Evolutionary conservation across 2,329 filamentous ascomycete species (phyloP), one percentile per base, ranked within the genome.

Genomic region (Pseudopithomyces maydicus): DNA sequence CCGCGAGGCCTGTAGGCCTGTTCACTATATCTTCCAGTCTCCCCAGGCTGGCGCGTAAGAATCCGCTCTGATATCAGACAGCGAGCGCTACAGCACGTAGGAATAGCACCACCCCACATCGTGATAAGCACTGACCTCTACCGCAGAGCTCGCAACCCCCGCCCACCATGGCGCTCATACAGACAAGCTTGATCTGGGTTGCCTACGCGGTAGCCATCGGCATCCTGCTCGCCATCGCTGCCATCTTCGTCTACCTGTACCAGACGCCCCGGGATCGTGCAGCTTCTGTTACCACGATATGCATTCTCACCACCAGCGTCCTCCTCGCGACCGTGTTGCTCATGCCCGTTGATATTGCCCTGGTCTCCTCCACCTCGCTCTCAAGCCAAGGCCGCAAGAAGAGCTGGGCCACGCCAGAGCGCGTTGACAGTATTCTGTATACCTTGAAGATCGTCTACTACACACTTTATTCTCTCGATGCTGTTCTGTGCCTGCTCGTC

Each of bases 381-480:
- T 85, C 88, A 6, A 85, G 87, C 47, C 81, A 89, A 33, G 95
- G 95, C 57, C 84, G 84, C 47, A 96, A 96, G 80, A 97, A 97
- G 77, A 88, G 94, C 66, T 99, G 95, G 95, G 95, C 95, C 11
- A 96, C 91, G 0, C 90, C 91, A 23, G 85, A 90, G 62, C 87
- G 87, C 52, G 87, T 98, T 57, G 84, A 90, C 61, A 84, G 85
- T 61, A 96, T 98, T 54, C 81, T 94, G 15, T 83, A 87, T 61
- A 92, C 91, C 0, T 83, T 99, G 62, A 91, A 91, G 74, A 84
- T 96, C 56, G 90, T 97, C 55, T 99, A 99, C 79, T 98, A 98
- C 77, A 84, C 88, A 0, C 84, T 99, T 0, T 99, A 98, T 80
- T 95, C 91, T 67, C 81, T 97, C 64, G 95, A 99, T 75, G 91